A percentile compares a stretch with the other conserved stretches of the same genome.
Conservation (phyloP, 495 filamentous ascomycete species). For the Gamarada debralockiae region DNA sequence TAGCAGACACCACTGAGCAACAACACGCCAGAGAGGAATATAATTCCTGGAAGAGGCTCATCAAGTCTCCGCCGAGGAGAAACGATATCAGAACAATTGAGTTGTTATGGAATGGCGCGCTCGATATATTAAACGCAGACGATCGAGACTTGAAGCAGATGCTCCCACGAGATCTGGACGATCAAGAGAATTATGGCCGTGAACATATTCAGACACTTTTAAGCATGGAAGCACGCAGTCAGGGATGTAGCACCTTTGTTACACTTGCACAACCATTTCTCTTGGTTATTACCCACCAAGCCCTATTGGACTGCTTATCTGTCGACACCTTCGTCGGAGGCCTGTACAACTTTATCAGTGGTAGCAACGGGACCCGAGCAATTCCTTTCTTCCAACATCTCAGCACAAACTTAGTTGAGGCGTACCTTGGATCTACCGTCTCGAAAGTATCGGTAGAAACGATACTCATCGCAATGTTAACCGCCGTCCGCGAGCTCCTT, state of each 20-base stretch:
- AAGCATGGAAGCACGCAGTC: conserved; percentile 5
- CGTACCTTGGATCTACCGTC: background rate
- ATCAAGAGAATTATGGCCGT: conserved; percentile 11
- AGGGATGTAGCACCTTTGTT: conserved; percentile 11
- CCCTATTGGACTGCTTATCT: conserved; percentile 17
- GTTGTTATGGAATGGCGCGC: conserved; percentile 13
- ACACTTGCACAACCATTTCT: conserved; percentile 15
- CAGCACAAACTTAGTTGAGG: conserved; percentile 3
- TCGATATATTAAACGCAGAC: conserved; percentile 14
- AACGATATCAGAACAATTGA: conserved; percentile 12
- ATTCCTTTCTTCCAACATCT: conserved; percentile 13
- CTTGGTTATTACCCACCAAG: conserved; percentile 15
- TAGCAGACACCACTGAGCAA: conserved; percentile 11
- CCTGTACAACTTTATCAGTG: conserved; percentile 19
- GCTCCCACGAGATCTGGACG: conserved; percentile 15
- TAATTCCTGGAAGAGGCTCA: conserved; percentile 11
- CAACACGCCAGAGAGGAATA: conserved; percentile 10
- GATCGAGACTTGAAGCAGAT: conserved; percentile 18
- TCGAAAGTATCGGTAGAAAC: background rate
- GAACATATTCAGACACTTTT: conserved; percentile 12
- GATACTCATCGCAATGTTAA: conserved; percentile 8
- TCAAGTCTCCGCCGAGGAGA: conserved; percentile 10
- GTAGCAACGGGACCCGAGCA: conserved; percentile 17
- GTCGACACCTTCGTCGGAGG: conserved; percentile 17
- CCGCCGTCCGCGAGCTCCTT: conserved; percentile 9